These are phyloP conservation scores for Esteya vermicola DNA, from an alignment of 2,329 filamentous ascomycete species.

Conservation along the genomic window DNA sequence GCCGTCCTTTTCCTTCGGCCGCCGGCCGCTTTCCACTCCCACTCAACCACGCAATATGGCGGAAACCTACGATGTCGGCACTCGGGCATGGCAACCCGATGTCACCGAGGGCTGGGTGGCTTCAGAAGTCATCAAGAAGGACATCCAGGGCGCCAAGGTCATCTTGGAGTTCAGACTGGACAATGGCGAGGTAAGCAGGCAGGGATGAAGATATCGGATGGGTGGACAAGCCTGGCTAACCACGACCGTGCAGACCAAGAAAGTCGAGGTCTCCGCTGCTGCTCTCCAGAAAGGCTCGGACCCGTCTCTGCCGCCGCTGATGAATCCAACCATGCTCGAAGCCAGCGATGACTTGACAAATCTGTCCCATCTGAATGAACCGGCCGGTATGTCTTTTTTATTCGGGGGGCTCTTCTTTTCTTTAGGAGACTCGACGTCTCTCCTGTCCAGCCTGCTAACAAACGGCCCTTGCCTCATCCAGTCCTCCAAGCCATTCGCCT, in stretches of 20 bases:
- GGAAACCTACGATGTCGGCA: conserved; percentile 91
- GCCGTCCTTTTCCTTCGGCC: too few relatives aligned
- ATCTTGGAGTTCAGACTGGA: conserved; percentile 77
- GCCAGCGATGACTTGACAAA: conserved; percentile 97
- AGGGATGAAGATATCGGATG: neutral
- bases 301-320: conserved; percentile 71
- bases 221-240: neutral
- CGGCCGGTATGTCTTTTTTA: conserved; percentile 54
- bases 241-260: conserved; percentile 56
- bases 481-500: conserved; percentile 95
- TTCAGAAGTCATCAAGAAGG: conserved; percentile 83
- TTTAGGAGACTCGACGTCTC: too few relatives aligned
- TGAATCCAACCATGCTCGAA: conserved; percentile 97
- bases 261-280: conserved; percentile 60
- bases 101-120: conserved; percentile 91
- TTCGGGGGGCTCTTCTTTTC: conserved; percentile 9
- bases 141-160: conserved; percentile 71
- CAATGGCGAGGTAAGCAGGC: conserved; percentile 66
- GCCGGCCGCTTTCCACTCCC: conserved; percentile 14
- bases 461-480: conserved; percentile 19
- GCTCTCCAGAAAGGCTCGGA: conserved; percentile 67
- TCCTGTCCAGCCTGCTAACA: too few relatives aligned
- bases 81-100: conserved; percentile 97
- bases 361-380: conserved; percentile 94
- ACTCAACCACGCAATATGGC: conserved; percentile 46